Conservation (phyloP, 139 green algal genomes). For the Pleodorina starrii region DNA sequence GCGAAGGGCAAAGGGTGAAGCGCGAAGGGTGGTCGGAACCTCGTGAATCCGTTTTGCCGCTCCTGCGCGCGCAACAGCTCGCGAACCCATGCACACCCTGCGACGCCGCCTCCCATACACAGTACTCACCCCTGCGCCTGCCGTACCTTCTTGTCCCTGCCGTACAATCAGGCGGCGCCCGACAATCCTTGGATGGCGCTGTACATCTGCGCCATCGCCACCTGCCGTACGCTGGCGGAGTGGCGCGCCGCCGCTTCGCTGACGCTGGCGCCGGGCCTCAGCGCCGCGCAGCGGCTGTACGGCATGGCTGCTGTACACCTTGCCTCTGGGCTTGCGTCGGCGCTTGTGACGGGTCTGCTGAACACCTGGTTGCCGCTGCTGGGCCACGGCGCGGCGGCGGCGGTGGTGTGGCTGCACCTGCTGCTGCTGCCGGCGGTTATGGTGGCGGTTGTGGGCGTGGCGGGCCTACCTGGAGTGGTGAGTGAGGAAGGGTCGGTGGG, state of each 20-base stretch:
- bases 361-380: constrained; percentile 49
- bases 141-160: too few relatives aligned
- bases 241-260: not conserved
- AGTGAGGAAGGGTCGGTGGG: not conserved
- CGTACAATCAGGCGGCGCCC: constrained; percentile 19
- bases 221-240: constrained; percentile 43
- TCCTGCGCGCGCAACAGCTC: too few relatives aligned
- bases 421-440: constrained; percentile 42
- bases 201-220: constrained; percentile 36
- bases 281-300: not conserved
- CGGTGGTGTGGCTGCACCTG: constrained; percentile 48
- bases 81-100: too few relatives aligned
- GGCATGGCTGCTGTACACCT: not conserved
- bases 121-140: too few relatives aligned
- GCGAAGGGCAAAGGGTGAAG: too few relatives aligned
- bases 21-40: too few relatives aligned
- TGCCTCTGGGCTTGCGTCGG: not conserved
- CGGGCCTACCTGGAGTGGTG: not conserved
- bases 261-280: not conserved
- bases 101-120: too few relatives aligned
- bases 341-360: constrained; percentile 31
- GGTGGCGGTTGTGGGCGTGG: constrained; percentile 13
- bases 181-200: constrained; percentile 46
- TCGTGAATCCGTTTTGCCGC: too few relatives aligned
- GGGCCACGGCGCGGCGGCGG: constrained; percentile 16